phyloP scores from a whole-genome alignment of 2,329 filamentous ascomycete genomes.

The Passalora sequoiae region DNA sequence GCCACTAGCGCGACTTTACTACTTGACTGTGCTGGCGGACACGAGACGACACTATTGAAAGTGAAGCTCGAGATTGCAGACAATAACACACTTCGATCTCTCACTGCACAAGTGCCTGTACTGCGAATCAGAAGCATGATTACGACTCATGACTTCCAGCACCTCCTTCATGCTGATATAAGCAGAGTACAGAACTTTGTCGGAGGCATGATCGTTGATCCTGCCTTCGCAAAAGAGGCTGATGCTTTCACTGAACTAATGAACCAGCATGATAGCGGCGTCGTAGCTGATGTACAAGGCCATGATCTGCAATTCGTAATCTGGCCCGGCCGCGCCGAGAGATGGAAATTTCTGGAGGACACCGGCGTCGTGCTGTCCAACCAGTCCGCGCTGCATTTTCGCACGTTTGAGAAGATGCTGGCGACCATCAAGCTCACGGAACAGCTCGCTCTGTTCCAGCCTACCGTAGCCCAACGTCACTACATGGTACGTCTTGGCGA shows the following conservation, averaged over 20 bases:
- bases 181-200: constrained; percentile 1
- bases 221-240: background rate
- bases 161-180: constrained; percentile 11
- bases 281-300: constrained; percentile 16
- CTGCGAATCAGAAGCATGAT: constrained; percentile 16
- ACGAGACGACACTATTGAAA: background rate
- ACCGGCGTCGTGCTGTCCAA: constrained; percentile 1
- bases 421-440: background rate
- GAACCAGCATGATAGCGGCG: constrained; percentile 19
- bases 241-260: constrained; percentile 20
- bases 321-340: constrained; percentile 24
- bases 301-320: constrained; percentile 21
- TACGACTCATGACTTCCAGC: constrained; percentile 16
- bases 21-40: background rate
- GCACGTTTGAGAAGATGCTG: constrained; percentile 10
- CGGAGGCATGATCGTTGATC: constrained; percentile 10
- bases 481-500: constrained; percentile 5
- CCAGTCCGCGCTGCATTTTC: constrained; percentile 13
- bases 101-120: constrained; percentile 10
- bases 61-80: constrained; percentile 10
- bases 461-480: no score
- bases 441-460: no score
- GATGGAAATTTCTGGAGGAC: constrained; percentile 26
- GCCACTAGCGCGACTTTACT: background rate
- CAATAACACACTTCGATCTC: background rate